Conservation (phyloP, 495 filamentous ascomycete genomes). For the Margaritispora aquatica region DNA sequence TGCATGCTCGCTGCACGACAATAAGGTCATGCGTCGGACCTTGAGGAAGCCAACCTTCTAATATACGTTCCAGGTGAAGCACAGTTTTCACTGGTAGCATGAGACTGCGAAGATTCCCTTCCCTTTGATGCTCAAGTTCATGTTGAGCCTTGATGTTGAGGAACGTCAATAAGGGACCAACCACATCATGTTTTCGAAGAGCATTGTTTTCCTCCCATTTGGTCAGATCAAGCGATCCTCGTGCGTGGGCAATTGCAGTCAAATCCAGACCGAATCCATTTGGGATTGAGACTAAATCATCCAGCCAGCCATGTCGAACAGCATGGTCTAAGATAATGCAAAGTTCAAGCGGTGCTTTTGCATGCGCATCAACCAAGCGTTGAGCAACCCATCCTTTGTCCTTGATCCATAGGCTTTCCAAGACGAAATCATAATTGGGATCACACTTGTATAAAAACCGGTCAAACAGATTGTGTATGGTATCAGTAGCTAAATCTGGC, state of each 20-base stretch:
- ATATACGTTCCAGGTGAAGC: constrained; percentile 66
- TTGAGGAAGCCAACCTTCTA: constrained; percentile 56
- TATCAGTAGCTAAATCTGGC: constrained; percentile 48
- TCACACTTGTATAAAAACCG: constrained; percentile 40
- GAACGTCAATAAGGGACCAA: constrained; percentile 61
- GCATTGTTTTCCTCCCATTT: constrained; percentile 70
- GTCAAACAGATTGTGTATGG: constrained; percentile 44
- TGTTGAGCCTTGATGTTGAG: constrained; percentile 75
- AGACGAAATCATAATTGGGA: constrained; percentile 68
- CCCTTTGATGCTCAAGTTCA: constrained; percentile 64
- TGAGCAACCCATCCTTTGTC: constrained; percentile 76
- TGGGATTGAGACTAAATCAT: constrained; percentile 65
- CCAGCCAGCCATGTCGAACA: constrained; percentile 71
- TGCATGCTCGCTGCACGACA: constrained; percentile 72
- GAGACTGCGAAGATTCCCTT: constrained; percentile 54
- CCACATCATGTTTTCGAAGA: constrained; percentile 54
- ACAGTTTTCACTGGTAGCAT: constrained; percentile 56
- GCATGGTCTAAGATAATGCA: constrained; percentile 78
- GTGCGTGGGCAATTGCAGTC: constrained; percentile 79
- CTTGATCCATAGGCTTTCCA: constrained; percentile 83
- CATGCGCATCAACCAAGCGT: constrained; percentile 74
- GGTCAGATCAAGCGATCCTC: constrained; percentile 69
- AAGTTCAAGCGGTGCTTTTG: constrained; percentile 66
- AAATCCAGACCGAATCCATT: constrained; percentile 86
- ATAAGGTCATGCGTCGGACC: constrained; percentile 43